Evolutionary conservation across 192 early-diverging fungal species (phyloP).

Genomic region (Pilaira anomala): DNA sequence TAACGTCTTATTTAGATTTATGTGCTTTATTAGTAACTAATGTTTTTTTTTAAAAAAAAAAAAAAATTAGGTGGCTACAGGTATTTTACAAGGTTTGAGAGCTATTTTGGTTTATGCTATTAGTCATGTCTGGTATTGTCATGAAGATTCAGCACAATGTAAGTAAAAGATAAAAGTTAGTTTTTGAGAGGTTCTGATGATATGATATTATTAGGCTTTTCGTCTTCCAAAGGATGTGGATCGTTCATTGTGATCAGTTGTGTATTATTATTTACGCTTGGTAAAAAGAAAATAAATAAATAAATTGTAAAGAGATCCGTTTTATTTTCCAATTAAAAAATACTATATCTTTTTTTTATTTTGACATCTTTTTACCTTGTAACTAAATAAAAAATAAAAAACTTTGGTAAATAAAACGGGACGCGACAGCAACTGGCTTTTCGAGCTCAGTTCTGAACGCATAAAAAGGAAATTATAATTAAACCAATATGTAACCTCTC

Average conservation of each 20-base stretch:
- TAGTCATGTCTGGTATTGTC: slow-evolving; percentile 54
- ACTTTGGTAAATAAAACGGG: no score
- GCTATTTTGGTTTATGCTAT: slow-evolving; percentile 57
- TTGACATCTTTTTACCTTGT: no score
- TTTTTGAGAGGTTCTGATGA: background rate
- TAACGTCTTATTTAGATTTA: no score
- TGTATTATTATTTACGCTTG: slow-evolving; percentile 50
- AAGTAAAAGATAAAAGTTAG: slow-evolving; percentile 6
- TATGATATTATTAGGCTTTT: slow-evolving; percentile 35
- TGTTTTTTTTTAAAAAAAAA: background rate
- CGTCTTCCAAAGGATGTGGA: slow-evolving; percentile 51
- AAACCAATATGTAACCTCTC: no score
- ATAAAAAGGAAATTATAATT: no score
- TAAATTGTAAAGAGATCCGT: background rate
- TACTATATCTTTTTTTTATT: no score
- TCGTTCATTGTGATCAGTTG: slow-evolving; percentile 50
- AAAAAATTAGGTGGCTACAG: slow-evolving; percentile 40
- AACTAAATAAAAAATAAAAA: no score
- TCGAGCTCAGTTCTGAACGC: no score
- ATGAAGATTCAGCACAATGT: slow-evolving; percentile 50
- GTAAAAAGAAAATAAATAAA: slow-evolving; percentile 15
- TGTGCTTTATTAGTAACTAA: no score
- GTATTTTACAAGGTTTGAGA: slow-evolving; percentile 52
- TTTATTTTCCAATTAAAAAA: no score
- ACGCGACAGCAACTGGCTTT: no score